Conservation (phyloP, 352 stramenopile genomes). For the Globisporangium paddicum region DNA sequence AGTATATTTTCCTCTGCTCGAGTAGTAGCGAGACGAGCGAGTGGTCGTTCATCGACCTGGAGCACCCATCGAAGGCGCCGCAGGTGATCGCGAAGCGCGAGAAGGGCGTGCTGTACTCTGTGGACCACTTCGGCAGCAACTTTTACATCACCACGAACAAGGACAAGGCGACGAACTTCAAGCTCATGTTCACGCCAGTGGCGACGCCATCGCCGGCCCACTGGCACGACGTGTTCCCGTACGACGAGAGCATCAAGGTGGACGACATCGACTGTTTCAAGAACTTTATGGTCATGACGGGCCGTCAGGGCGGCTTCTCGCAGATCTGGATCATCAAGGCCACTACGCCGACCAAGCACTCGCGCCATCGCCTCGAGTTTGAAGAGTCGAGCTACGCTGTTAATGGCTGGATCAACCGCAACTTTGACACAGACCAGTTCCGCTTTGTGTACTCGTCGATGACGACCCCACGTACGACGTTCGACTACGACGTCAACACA, state of each 20-base stretch:
- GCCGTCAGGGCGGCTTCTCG: conserved; percentile 82
- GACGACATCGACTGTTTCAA: conserved; percentile 88
- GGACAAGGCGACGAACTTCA: conserved; percentile 92
- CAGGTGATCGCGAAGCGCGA: conserved; percentile 61
- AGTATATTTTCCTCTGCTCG: conserved; percentile 90
- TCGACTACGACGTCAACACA: conserved; percentile 80
- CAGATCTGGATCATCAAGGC: conserved; percentile 83
- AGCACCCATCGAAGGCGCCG: conserved; percentile 37
- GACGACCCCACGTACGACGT: conserved; percentile 85
- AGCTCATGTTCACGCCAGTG: conserved; percentile 78
- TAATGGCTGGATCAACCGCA: conserved; percentile 62
- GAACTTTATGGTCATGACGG: conserved; percentile 80
- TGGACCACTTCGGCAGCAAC: conserved; percentile 83
- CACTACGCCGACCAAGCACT: conserved; percentile 37
- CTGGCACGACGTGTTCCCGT: conserved; percentile 89
- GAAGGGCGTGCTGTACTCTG: conserved; percentile 74
- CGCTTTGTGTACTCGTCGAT: conserved; percentile 93
- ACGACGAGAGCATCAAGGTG: conserved; percentile 77
- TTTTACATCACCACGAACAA: conserved; percentile 96
- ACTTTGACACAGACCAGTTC: conserved; percentile 89
- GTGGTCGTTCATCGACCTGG: conserved; percentile 69
- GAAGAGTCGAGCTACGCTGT: conserved; percentile 90
- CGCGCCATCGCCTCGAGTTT: conserved; percentile 75
- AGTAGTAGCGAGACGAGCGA: conserved; percentile 92
- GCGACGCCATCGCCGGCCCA: conserved; percentile 38